Percentiles rank a stretch among this genome's conserved stretches.
These are phyloP conservation scores for Dactylonectria estremocensis DNA, from an alignment of 2,329 filamentous ascomycete species.

Conservation along the genomic window DNA sequence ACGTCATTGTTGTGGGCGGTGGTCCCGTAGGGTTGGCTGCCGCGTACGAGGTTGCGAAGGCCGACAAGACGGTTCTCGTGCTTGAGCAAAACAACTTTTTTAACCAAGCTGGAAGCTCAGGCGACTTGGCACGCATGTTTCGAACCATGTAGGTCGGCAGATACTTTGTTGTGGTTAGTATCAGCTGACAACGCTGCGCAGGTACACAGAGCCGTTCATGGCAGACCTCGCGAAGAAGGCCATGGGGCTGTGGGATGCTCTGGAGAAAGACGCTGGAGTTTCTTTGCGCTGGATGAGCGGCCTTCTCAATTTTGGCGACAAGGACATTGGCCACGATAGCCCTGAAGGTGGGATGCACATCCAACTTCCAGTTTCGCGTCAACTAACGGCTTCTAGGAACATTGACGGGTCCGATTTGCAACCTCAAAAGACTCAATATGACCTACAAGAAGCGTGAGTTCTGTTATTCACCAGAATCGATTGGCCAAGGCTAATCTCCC, in stretches of 20 bases:
- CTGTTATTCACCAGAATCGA: background rate
- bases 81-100: conserved; percentile 38
- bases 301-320: conserved; percentile 39
- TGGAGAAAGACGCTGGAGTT: conserved; percentile 33
- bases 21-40: conserved; percentile 33
- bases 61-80: conserved; percentile 28
- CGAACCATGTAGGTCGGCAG: conserved; percentile 26
- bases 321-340: conserved; percentile 16
- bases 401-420: background rate
- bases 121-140: conserved; percentile 35
- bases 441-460: background rate
- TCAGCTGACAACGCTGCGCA: background rate
- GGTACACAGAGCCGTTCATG: conserved; percentile 39
- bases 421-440: background rate
- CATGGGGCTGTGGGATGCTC: conserved; percentile 33
- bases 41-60: conserved; percentile 37
- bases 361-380: background rate
- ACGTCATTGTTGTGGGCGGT: conserved; percentile 32
- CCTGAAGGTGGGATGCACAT: conserved; percentile 22
- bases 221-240: conserved; percentile 27
- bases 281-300: conserved; percentile 36
- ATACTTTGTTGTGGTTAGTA: background rate
- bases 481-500: background rate
- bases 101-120: conserved; percentile 33
- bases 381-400: background rate